Percentiles rank a stretch among this genome's conserved stretches.
These are phyloP conservation scores for Trichoderma lentiforme DNA, from an alignment of 2,329 filamentous ascomycete genomes.

Conservation along the genomic window DNA sequence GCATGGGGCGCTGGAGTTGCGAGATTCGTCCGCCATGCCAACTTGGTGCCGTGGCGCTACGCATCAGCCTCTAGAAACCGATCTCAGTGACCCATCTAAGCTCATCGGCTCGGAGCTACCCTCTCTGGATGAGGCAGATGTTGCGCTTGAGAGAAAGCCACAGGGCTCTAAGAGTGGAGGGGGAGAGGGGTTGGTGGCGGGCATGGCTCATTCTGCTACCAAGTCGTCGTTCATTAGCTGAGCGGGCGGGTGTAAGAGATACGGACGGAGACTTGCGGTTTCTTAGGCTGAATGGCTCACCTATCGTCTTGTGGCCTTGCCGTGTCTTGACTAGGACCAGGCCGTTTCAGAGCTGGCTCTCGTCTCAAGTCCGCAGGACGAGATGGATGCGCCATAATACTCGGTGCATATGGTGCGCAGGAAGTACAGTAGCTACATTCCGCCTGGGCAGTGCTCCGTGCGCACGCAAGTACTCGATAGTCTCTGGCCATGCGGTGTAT, in stretches of 20 bases:
- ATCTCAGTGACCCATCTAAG: neutral
- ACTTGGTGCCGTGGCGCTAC: neutral
- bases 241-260: slow-evolving; percentile 18
- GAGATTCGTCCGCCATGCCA: neutral
- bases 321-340: slow-evolving; percentile 19
- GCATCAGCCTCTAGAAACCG: neutral
- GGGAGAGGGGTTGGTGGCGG: slow-evolving; percentile 17
- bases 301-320: slow-evolving; percentile 15
- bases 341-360: slow-evolving; percentile 14
- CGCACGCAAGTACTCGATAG: neutral
- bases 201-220: slow-evolving; percentile 13
- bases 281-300: slow-evolving; percentile 17
- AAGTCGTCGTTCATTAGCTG: slow-evolving; percentile 13
- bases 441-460: neutral
- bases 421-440: neutral
- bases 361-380: slow-evolving; percentile 8
- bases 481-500: neutral
- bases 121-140: slow-evolving; percentile 9
- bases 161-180: slow-evolving; percentile 10
- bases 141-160: slow-evolving; percentile 1
- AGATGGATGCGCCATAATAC: slow-evolving; percentile 12
- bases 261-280: slow-evolving; percentile 15
- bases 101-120: neutral
- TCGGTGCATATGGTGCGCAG: neutral
- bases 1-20: slow-evolving; percentile 7